These are phyloP conservation scores for Quercus aquifolioides DNA, from an alignment of 306 rosid genomes.

Conservation along the genomic window DNA sequence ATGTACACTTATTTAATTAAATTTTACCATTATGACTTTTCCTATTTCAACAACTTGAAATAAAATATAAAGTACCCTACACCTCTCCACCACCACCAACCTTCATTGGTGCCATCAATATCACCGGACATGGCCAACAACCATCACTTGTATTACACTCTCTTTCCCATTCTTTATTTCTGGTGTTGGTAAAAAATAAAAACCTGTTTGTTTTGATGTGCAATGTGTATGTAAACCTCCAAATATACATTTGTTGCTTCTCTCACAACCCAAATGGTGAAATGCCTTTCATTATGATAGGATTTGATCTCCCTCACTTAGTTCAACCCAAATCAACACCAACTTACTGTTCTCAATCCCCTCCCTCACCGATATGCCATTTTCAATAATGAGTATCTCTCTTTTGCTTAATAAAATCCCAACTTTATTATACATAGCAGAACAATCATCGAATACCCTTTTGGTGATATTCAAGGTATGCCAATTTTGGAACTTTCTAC, in stretches of 20 bases:
- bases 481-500: too few relatives aligned
- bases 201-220: constrained; percentile 57
- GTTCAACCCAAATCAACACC: constrained; percentile 30
- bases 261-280: constrained; percentile 61
- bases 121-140: too few relatives aligned
- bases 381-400: constrained; percentile 48
- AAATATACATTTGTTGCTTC: constrained; percentile 18
- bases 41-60: too few relatives aligned
- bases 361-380: constrained; percentile 14
- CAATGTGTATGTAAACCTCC: constrained; percentile 72
- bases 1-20: too few relatives aligned
- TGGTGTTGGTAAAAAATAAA: constrained; percentile 23
- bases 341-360: constrained; percentile 34
- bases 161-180: constrained; percentile 26
- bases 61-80: too few relatives aligned
- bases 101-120: too few relatives aligned
- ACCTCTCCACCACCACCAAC: too few relatives aligned
- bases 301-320: constrained; percentile 45
- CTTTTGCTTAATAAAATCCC: constrained; percentile 36
- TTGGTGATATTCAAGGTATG: background rate
- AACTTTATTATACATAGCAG: constrained; percentile 21
- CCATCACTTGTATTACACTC: too few relatives aligned
- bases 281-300: constrained; percentile 46
- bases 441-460: constrained; percentile 32
- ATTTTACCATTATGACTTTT: too few relatives aligned